Evolutionary conservation across 169 alveolate genomes (phyloP), one percentile per base, ranked within the genome.

Genomic region (Eimeria sp.): DNA sequence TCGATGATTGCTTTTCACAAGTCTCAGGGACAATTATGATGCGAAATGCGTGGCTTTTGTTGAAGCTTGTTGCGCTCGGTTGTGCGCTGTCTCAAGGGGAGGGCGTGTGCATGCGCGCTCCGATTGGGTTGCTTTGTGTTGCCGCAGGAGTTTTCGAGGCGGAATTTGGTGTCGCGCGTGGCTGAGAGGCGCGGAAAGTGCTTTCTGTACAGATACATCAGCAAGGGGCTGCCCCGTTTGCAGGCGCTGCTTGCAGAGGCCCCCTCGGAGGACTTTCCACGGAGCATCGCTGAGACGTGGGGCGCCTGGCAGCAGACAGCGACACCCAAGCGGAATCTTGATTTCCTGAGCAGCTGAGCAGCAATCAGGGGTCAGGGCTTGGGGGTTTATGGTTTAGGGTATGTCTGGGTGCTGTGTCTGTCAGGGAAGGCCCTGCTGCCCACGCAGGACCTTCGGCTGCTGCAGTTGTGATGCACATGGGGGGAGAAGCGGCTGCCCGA

Each of bases 181-280:
- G 96, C 96, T 14, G 94, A 95, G 87, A 94, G 96, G 45, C 91
- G 95, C 3, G 96, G 96, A 54, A 86, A 86, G 45, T 95, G 95
- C 92, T 95, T 95, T 57, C 30, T 95, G 70, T 95, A 95, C 45
- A 78, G 96, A 5, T 95, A 95, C 65, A 86, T 67, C 83, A 43
- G 84, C 84, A n/a, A 45, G 58, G 82, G 49, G 57, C 93, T 86
- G 51, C 80, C 93, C 27, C 82, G 67, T 22, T 45, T 63, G 57
- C 58, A 63, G 76, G 82, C 93, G 9, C 63, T 86, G 27, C 82
- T 86, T 5, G 78, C 93, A 14, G 82, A 61, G 57, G 58, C 82
- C 14, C 73, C 73, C 6, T 22, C 49, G 5, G 70, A 63, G 13
- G 65, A 76, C 6, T 3, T 22, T 22, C 3, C 20, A 61, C 6